phyloP scores from a whole-genome alignment of 2,329 filamentous ascomycete species.

The Pestalotiopsis sp. region DNA sequence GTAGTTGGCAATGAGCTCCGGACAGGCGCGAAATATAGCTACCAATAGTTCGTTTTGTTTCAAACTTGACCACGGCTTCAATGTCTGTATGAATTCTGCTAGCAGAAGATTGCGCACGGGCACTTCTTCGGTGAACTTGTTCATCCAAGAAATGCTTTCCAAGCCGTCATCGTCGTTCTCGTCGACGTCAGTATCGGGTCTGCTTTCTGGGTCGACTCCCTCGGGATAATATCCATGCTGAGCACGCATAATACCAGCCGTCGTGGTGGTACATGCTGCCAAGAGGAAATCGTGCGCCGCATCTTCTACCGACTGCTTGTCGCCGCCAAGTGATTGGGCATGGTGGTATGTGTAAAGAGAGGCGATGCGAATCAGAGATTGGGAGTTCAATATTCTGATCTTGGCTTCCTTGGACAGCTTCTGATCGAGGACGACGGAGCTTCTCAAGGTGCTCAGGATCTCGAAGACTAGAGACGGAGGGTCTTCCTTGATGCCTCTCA shows the following conservation, averaged over 20 bases:
- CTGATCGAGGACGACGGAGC: slow-evolving; percentile 73
- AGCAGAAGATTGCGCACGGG: slow-evolving; percentile 80
- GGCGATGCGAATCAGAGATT: slow-evolving; percentile 71
- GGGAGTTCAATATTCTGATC: slow-evolving; percentile 73
- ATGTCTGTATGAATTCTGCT: slow-evolving; percentile 74
- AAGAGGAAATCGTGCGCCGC: slow-evolving; percentile 76
- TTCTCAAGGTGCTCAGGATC: slow-evolving; percentile 70
- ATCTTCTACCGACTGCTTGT: slow-evolving; percentile 55
- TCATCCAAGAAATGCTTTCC: slow-evolving; percentile 70
- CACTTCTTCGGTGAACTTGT: slow-evolving; percentile 65
- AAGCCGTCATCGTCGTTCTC: slow-evolving; percentile 63
- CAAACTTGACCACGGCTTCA: slow-evolving; percentile 81
- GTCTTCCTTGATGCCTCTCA: slow-evolving; percentile 78
- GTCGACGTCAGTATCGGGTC: slow-evolving; percentile 42
- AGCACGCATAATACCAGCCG: slow-evolving; percentile 73
- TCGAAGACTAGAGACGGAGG: slow-evolving; percentile 74
- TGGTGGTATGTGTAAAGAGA: slow-evolving; percentile 68
- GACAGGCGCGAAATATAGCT: slow-evolving; percentile 76
- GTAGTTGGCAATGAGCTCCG: slow-evolving; percentile 87
- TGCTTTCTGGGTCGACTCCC: slow-evolving; percentile 56
- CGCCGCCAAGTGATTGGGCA: slow-evolving; percentile 36
- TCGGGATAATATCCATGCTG: slow-evolving; percentile 86
- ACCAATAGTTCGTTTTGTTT: slow-evolving; percentile 82
- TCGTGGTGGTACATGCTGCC: slow-evolving; percentile 71
- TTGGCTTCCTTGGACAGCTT: slow-evolving; percentile 75